Conservation (phyloP, 2,329 filamentous ascomycete genomes). For the Clarireedia homoeocarpa region DNA sequence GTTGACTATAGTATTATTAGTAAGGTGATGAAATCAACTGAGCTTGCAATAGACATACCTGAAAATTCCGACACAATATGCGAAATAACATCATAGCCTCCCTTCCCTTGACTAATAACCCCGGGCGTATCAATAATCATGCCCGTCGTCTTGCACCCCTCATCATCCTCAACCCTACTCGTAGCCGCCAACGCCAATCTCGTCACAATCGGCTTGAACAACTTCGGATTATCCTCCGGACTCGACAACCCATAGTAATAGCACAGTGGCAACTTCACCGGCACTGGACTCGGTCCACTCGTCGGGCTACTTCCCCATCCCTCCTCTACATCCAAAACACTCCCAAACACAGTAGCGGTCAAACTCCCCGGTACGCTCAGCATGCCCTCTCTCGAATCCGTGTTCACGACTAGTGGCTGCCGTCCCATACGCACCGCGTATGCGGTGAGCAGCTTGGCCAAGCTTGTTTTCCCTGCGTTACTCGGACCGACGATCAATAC, state of each 20-base stretch:
- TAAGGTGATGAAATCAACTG: background rate
- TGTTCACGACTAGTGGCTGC: conserved; percentile 76
- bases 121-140: conserved; percentile 81
- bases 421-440: conserved; percentile 69
- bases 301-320: conserved; percentile 88
- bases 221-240: conserved; percentile 61
- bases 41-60: conserved; percentile 33
- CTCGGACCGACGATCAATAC: conserved; percentile 75
- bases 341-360: conserved; percentile 79
- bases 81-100: conserved; percentile 66
- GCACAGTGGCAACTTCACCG: conserved; percentile 85
- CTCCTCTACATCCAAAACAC: conserved; percentile 79
- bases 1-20: conserved; percentile 46
- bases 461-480: conserved; percentile 74
- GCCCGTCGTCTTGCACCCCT: conserved; percentile 61
- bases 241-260: conserved; percentile 76
- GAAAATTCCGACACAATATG: conserved; percentile 68
- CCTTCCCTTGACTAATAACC: conserved; percentile 55
- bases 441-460: conserved; percentile 68
- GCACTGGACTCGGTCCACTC: conserved; percentile 78
- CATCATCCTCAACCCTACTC: conserved; percentile 69
- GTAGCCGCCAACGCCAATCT: conserved; percentile 72
- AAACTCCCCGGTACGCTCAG: conserved; percentile 72
- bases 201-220: conserved; percentile 69
- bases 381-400: conserved; percentile 75